phyloP scores from a whole-genome alignment of 1,139 yeast species.

The Kurtzmaniella quercitrusa region DNA sequence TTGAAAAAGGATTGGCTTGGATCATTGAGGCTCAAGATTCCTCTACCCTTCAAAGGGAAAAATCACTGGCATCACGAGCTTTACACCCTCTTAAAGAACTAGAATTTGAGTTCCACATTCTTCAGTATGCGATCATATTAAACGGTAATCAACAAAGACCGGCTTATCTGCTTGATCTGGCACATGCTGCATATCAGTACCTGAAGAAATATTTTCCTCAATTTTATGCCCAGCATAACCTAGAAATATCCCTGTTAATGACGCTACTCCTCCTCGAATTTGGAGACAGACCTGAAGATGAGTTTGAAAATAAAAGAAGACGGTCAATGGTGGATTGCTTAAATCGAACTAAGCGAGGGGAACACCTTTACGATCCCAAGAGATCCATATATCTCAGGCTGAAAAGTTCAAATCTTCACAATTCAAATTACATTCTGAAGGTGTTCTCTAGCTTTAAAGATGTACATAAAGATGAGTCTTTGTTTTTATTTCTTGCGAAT shows the following conservation, averaged over 20 bases:
- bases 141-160: conserved; percentile 18
- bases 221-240: conserved; percentile 34
- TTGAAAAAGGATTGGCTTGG: conserved; percentile 34
- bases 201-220: conserved; percentile 50
- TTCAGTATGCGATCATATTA: conserved; percentile 49
- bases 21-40: conserved; percentile 20
- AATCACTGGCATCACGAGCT: neutral
- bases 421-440: conserved; percentile 28
- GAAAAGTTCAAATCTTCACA: conserved; percentile 25
- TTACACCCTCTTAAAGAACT: conserved; percentile 8
- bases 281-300: conserved; percentile 6
- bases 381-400: neutral
- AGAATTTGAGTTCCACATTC: conserved; percentile 62
- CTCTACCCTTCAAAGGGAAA: neutral
- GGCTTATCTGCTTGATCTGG: conserved; percentile 19
- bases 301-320: neutral
- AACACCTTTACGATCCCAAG: neutral
- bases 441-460: conserved; percentile 35
- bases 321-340: neutral
- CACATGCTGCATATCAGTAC: conserved; percentile 49
- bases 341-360: neutral
- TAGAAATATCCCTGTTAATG: conserved; percentile 53
- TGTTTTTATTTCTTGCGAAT: conserved; percentile 37
- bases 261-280: conserved; percentile 38
- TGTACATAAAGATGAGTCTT: conserved; percentile 27